phyloP scores from a whole-genome alignment of 148 eudicot genomes.

The Simmondsia chinensis region DNA sequence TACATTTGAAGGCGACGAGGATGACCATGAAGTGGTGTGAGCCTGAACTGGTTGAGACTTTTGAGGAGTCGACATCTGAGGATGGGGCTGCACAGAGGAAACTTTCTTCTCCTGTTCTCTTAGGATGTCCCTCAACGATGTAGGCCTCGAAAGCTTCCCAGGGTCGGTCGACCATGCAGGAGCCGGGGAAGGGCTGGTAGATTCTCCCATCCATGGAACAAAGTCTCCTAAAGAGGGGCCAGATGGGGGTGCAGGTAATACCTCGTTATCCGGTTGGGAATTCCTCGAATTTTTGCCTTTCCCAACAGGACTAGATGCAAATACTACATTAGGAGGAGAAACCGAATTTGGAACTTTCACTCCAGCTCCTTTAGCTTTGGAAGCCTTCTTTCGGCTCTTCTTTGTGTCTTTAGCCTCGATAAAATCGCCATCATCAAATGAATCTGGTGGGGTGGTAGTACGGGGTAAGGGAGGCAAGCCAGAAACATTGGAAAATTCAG shows the following conservation, averaged over 20 bases:
- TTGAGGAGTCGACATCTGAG: constrained; percentile 40
- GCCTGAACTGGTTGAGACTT: constrained; percentile 38
- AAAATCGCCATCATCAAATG: constrained; percentile 44
- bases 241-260: constrained; percentile 62
- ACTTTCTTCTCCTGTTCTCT: constrained; percentile 62
- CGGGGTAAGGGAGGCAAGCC: constrained; percentile 25
- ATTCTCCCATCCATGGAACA: constrained; percentile 84
- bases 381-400: constrained; percentile 84
- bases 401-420: constrained; percentile 92
- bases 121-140: constrained; percentile 78
- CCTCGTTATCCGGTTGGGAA: constrained; percentile 53
- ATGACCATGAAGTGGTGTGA: constrained; percentile 46
- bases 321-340: constrained; percentile 27
- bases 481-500: constrained; percentile 22
- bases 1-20: constrained; percentile 47
- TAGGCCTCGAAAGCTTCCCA: constrained; percentile 46
- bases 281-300: constrained; percentile 50
- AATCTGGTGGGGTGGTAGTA: constrained; percentile 21
- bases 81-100: constrained; percentile 22
- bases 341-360: constrained; percentile 35
- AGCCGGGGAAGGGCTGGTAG: constrained; percentile 49
- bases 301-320: constrained; percentile 48
- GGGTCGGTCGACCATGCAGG: constrained; percentile 92
- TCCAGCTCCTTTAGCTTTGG: constrained; percentile 61
- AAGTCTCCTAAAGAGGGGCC: constrained; percentile 94